phyloP scores from a whole-genome alignment of 2,329 filamentous ascomycete species.

The Fonsecaea erecta region DNA sequence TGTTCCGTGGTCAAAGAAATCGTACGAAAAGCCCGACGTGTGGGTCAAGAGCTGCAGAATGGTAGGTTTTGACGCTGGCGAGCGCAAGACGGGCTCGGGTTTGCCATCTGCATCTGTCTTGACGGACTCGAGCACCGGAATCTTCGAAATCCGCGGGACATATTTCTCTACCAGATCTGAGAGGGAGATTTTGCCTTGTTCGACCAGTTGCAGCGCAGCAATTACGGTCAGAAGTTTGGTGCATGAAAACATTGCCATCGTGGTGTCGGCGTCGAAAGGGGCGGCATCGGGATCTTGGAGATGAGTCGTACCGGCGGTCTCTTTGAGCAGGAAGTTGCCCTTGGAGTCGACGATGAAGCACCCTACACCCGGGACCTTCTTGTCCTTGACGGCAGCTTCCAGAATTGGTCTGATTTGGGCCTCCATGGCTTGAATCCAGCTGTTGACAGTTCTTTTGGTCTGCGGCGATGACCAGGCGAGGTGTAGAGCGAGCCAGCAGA shows the following conservation, averaged over 20 bases:
- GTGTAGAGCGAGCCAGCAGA: not conserved
- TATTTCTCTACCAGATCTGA: constrained; percentile 35
- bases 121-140: constrained; percentile 30
- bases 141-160: constrained; percentile 26
- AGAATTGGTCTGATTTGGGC: constrained; percentile 28
- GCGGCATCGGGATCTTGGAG: constrained; percentile 22
- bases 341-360: constrained; percentile 29
- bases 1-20: constrained; percentile 31
- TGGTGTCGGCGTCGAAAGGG: constrained; percentile 29
- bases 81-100: constrained; percentile 21
- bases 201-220: constrained; percentile 33
- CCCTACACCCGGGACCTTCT: constrained; percentile 31
- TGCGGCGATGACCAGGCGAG: not conserved
- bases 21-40: constrained; percentile 33
- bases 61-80: constrained; percentile 26
- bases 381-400: constrained; percentile 33
- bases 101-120: constrained; percentile 13
- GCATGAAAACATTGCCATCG: constrained; percentile 30
- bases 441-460: not conserved
- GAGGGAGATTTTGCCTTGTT: constrained; percentile 34
- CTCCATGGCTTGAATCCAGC: constrained; percentile 18
- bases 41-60: constrained; percentile 34
- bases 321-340: constrained; percentile 30
- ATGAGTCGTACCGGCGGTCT: constrained; percentile 30
- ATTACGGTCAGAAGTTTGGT: constrained; percentile 34